phyloP scores from a whole-genome alignment of 169 alveolate species.

The Plasmodium gaboni region DNA sequence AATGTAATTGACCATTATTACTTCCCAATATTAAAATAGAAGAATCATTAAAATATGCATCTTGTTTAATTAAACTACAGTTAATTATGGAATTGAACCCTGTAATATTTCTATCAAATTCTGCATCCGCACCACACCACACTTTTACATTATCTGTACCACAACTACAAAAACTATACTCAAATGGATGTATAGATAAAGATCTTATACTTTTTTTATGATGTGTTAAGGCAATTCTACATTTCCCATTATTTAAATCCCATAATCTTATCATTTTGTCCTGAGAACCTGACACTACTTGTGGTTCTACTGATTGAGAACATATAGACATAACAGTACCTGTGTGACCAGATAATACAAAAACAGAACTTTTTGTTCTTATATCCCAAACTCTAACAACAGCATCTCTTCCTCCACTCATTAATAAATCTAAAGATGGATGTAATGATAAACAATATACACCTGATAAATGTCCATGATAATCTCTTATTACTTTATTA shows the following conservation, averaged over 20 bases:
- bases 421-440: conserved; percentile 96
- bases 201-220: conserved; percentile 98
- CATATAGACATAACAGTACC: conserved; percentile 94
- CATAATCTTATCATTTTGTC: conserved; percentile 96
- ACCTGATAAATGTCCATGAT: conserved; percentile 98
- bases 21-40: conserved; percentile 96
- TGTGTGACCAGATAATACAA: conserved; percentile 95
- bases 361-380: conserved; percentile 95
- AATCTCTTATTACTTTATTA: conserved; percentile 96
- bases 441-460: conserved; percentile 96
- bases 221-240: conserved; percentile 95
- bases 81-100: conserved; percentile 95
- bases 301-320: conserved; percentile 96
- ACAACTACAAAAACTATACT: conserved; percentile 97
- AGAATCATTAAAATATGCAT: conserved; percentile 90
- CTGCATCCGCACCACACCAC: conserved; percentile 93
- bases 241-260: conserved; percentile 97
- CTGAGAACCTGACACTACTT: conserved; percentile 96
- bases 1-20: conserved; percentile 95
- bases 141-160: conserved; percentile 98
- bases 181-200: conserved; percentile 95
- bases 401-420: conserved; percentile 99
- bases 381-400: conserved; percentile 99
- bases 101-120: conserved; percentile 86
- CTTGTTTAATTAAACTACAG: conserved; percentile 91